A percentile compares a stretch with the other conserved stretches of the same genome.
These are phyloP conservation scores for Cryptosporidium felis DNA, from an alignment of 169 alveolate genomes.

Conservation along the genomic window DNA sequence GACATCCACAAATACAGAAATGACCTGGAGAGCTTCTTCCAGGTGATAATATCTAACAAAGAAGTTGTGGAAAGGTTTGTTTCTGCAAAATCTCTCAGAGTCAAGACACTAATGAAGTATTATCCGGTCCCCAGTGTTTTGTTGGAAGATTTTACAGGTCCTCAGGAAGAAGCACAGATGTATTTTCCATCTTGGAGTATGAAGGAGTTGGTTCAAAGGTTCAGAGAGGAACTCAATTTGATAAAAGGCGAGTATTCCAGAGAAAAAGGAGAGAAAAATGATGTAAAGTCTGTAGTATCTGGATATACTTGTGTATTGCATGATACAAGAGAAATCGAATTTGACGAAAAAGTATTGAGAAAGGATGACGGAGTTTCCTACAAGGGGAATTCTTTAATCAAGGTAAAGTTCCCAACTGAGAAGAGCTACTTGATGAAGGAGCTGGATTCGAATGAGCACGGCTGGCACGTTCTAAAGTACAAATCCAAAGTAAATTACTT, in stretches of 20 bases:
- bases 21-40: slow-evolving; percentile 16
- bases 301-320: slow-evolving; percentile 41
- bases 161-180: background rate
- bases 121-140: slow-evolving; percentile 1
- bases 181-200: slow-evolving; percentile 61
- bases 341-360: background rate
- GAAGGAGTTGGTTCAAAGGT: background rate
- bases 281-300: background rate
- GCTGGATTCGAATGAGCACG: slow-evolving; percentile 14
- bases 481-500: slow-evolving; percentile 2
- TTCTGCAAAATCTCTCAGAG: background rate
- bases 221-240: background rate
- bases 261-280: background rate
- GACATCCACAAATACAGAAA: slow-evolving; percentile 48
- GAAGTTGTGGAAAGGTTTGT: background rate
- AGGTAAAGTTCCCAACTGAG: background rate
- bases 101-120: background rate
- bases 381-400: background rate
- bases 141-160: background rate
- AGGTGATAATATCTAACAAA: background rate
- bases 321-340: slow-evolving; percentile 5
- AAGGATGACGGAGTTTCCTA: background rate
- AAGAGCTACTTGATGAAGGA: background rate
- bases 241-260: no score
- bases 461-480: slow-evolving; percentile 57